Evolutionary conservation across 306 rosid genomes (phyloP).

Genomic region (Castanospermum australe): DNA sequence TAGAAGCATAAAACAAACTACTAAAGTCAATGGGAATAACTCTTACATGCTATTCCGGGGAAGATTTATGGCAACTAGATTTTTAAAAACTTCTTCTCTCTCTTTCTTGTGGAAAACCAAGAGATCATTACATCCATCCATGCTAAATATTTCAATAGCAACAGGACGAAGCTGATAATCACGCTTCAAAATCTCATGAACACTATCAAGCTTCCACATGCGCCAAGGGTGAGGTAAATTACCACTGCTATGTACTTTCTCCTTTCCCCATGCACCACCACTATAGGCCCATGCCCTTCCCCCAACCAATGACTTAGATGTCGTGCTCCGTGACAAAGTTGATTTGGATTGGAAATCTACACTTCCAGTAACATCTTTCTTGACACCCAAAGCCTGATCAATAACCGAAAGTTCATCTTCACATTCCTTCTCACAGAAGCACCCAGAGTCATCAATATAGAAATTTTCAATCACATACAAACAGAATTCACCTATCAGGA

Average conservation of each 20-base stretch:
- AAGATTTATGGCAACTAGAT: conserved; percentile 90
- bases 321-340: conserved; percentile 65
- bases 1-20: conserved; percentile 12
- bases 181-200: conserved; percentile 98
- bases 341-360: conserved; percentile 88
- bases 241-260: conserved; percentile 78
- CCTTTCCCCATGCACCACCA: conserved; percentile 99
- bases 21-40: conserved; percentile 5
- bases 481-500: conserved; percentile 87
- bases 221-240: conserved; percentile 92
- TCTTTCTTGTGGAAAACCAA: conserved; percentile 98
- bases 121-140: conserved; percentile 99
- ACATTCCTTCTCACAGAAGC: conserved; percentile 89
- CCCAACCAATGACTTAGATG: conserved; percentile 70
- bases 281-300: conserved; percentile 99
- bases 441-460: conserved; percentile 77
- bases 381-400: conserved; percentile 98
- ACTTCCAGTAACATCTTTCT: conserved; percentile 67
- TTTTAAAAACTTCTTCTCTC: conserved; percentile 95
- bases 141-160: conserved; percentile 98
- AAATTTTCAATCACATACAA: conserved; percentile 96
- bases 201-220: conserved; percentile 98
- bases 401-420: conserved; percentile 91
- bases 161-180: conserved; percentile 99
- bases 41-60: conserved; percentile 97